A percentile compares a stretch with the other conserved stretches of the same genome.
These are phyloP conservation scores for Psilocybe tampanensis DNA, from an alignment of 768 basidiomycete species.

Conservation along the genomic window DNA sequence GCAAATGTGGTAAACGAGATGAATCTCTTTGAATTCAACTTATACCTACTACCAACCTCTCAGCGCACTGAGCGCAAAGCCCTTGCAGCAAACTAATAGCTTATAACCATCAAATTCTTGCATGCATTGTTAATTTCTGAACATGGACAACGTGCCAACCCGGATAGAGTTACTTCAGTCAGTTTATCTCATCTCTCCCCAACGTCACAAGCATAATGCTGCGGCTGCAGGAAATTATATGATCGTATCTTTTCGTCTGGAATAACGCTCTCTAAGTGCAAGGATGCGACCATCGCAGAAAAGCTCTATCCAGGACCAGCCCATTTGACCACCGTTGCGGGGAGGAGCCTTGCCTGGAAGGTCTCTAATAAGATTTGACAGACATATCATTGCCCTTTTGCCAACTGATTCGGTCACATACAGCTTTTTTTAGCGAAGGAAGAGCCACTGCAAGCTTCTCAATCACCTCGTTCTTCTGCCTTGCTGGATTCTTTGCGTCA, in stretches of 20 bases:
- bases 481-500: conserved; percentile 46
- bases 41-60: too few relatives aligned
- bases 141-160: conserved; percentile 13
- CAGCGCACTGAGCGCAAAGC: neutral
- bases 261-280: conserved; percentile 60
- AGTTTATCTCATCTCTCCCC: conserved; percentile 12
- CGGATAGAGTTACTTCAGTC: conserved; percentile 21
- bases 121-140: conserved; percentile 2
- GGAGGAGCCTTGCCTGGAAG: conserved; percentile 90
- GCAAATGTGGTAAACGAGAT: neutral
- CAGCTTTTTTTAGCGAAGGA: conserved; percentile 71
- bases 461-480: conserved; percentile 36
- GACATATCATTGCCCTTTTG: conserved; percentile 12
- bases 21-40: neutral
- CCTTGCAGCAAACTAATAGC: neutral
- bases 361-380: conserved; percentile 36
- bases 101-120: neutral
- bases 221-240: conserved; percentile 37
- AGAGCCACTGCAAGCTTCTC: conserved; percentile 62
- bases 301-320: conserved; percentile 51
- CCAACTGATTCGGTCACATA: conserved; percentile 19
- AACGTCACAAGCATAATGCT: conserved; percentile 10
- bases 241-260: conserved; percentile 53
- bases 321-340: conserved; percentile 52
- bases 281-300: conserved; percentile 66